Base-by-base conservation (phyloP, 768 basidiomycete genomes). In the Tubosaeta sp. region DNA sequence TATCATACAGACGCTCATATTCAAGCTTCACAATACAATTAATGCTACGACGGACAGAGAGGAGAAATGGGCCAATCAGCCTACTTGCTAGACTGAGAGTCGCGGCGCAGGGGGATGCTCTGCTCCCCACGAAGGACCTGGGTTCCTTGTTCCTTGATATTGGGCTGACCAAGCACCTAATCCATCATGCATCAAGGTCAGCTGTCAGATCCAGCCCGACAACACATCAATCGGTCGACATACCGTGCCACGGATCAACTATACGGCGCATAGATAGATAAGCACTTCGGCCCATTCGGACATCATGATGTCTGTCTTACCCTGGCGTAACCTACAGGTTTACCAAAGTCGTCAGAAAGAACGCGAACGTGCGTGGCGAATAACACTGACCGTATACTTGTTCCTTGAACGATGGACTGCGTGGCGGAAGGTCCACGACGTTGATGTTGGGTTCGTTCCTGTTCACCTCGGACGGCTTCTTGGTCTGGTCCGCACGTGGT, bases 391-490 rank as follows among this genome's bases (percentile, higher is more conserved):
- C 82, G 41, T 82, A 75, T 8, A 82, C 78, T 51, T 71, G 74
- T 41, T 84, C 81, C 62, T 81, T 83, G 69, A 83, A 84, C 13
- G 81, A 72, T 27, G 77, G 72, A 29, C 49, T 57, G 32, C 49
- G 65, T 44, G 52, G 57, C 12, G 61, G 51, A 35, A 59, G 43
- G 14, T 59, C 67, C 27, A 61, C 62, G 19, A 66, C 58, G 19
- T 63, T 62, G 46, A 56, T 30, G 19, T 55, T 63, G 19, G 58
- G 59, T 13, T 67, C 69, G 42, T 64, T 54, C 48, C 49, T 48
- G 39, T 59, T 44, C 21, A 62, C 64, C 29, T 66, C 67, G 29
- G 62, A 59, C 10, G 64, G 53, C 41, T 54, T 53, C 50, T 59
- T 60, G 35, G 61, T 65, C 51, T 62, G 66, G 41, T 63, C 61